These are phyloP conservation scores for Fusarium nurragi DNA, from an alignment of 2,329 filamentous ascomycete genomes.

Conservation along the genomic window DNA sequence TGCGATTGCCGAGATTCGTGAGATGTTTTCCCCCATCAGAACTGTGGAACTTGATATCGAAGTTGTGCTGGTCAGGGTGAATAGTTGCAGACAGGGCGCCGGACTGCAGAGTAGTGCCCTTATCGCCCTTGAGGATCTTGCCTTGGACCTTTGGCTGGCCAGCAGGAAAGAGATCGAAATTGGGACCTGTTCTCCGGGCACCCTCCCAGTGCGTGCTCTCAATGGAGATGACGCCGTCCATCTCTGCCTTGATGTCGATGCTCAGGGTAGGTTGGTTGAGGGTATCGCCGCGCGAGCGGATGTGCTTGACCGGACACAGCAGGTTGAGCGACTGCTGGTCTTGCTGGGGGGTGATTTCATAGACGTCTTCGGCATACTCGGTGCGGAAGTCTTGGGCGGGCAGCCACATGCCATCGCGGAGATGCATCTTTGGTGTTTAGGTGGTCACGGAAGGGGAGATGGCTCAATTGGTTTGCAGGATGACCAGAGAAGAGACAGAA, in stretches of 20 bases:
- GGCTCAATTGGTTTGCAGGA: conserved; percentile 14
- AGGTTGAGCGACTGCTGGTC: conserved; percentile 60
- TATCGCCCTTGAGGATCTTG: conserved; percentile 45
- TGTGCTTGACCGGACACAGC: conserved; percentile 65
- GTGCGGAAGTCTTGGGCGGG: conserved; percentile 67
- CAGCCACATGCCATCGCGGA: conserved; percentile 66
- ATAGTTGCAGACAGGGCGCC: conserved; percentile 51
- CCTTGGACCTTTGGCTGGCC: conserved; percentile 47
- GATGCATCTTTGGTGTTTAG: conserved; percentile 42
- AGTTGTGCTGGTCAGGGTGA: conserved; percentile 49
- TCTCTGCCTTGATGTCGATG: conserved; percentile 50
- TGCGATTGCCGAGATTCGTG: conserved; percentile 52
- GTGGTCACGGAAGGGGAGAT: not conserved
- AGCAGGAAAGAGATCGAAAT: conserved; percentile 53
- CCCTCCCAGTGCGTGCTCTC: conserved; percentile 54
- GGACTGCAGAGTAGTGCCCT: conserved; percentile 50
- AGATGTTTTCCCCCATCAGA: conserved; percentile 50
- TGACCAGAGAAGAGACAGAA: not conserved
- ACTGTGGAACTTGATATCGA: conserved; percentile 53
- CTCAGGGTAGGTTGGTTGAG: conserved; percentile 65
- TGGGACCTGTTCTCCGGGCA: conserved; percentile 49
- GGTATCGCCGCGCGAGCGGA: conserved; percentile 63
- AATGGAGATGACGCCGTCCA: conserved; percentile 54
- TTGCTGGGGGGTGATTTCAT: conserved; percentile 57
- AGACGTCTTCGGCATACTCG: conserved; percentile 73